Conservation (phyloP, 2,329 filamentous ascomycete species). For the Sarocladiaceae sp. region DNA sequence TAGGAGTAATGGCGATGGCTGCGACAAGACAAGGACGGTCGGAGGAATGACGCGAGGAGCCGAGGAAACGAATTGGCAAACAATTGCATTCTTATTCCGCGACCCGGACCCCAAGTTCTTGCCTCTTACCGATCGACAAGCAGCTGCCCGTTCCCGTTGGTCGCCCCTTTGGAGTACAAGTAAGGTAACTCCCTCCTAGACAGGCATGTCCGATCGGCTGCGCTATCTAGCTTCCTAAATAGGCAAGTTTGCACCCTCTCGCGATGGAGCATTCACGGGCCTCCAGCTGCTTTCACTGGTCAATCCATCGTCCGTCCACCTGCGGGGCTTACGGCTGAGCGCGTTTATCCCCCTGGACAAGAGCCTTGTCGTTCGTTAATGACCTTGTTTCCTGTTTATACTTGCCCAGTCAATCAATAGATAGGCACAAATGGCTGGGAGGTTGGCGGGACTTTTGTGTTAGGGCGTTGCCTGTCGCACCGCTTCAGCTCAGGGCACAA, state of each 20-base stretch:
- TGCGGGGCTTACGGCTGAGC: not conserved
- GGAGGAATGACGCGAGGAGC: not conserved
- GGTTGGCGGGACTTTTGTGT: too few relatives aligned
- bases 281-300: not conserved
- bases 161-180: not conserved
- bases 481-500: too few relatives aligned
- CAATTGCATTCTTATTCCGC: constrained; percentile 1
- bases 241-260: constrained; percentile 8
- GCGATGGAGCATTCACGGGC: not conserved
- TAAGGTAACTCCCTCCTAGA: not conserved
- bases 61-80: not conserved
- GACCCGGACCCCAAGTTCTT: too few relatives aligned
- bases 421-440: too few relatives aligned
- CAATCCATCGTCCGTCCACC: not conserved
- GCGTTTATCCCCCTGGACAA: not conserved
- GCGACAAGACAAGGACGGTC: not conserved
- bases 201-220: constrained; percentile 4
- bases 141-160: constrained; percentile 5
- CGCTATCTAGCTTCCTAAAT: constrained; percentile 8
- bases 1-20: not conserved
- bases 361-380: too few relatives aligned
- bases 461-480: too few relatives aligned
- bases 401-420: too few relatives aligned
- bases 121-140: not conserved
- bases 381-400: not conserved